Percentiles rank a stretch among this genome's conserved stretches.
phyloP scores from a whole-genome alignment of 441 rosid species.

The Brassica balearica region DNA sequence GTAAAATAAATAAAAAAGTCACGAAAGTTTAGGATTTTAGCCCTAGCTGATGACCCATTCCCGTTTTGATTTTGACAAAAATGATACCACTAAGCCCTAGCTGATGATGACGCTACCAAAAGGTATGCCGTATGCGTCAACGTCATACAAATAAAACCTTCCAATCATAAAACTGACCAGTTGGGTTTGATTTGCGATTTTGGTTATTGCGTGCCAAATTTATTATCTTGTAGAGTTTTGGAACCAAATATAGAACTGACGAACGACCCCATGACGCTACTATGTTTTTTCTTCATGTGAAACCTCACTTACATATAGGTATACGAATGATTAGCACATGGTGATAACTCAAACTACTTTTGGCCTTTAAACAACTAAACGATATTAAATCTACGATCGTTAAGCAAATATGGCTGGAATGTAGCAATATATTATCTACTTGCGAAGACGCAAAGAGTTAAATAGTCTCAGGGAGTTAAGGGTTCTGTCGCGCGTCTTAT shows the following conservation, averaged over 20 bases:
- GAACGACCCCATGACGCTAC: background rate
- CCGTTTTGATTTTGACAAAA: conserved; percentile 39
- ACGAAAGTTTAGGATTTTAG: no score
- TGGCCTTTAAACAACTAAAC: conserved; percentile 10
- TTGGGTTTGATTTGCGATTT: conserved; percentile 33
- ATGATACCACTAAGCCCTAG: conserved; percentile 14
- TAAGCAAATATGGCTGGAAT: background rate
- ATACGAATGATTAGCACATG: conserved; percentile 22
- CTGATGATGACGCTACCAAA: conserved; percentile 38
- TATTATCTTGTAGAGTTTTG: conserved; percentile 6
- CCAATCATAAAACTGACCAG: conserved; percentile 33
- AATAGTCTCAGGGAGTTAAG: background rate
- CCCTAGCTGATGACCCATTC: no score
- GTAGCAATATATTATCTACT: background rate
- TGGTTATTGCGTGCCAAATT: conserved; percentile 40
- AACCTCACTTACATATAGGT: conserved; percentile 19
- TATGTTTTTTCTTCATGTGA: conserved; percentile 29
- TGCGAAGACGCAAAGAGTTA: background rate
- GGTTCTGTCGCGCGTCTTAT: background rate
- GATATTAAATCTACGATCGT: background rate
- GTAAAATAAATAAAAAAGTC: no score
- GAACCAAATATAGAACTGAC: conserved; percentile 19
- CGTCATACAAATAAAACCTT: conserved; percentile 30
- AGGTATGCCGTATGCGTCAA: conserved; percentile 37
- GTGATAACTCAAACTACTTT: background rate